These are phyloP conservation scores for Luffa acutangula DNA, from an alignment of 306 rosid genomes.

Conservation along the genomic window DNA sequence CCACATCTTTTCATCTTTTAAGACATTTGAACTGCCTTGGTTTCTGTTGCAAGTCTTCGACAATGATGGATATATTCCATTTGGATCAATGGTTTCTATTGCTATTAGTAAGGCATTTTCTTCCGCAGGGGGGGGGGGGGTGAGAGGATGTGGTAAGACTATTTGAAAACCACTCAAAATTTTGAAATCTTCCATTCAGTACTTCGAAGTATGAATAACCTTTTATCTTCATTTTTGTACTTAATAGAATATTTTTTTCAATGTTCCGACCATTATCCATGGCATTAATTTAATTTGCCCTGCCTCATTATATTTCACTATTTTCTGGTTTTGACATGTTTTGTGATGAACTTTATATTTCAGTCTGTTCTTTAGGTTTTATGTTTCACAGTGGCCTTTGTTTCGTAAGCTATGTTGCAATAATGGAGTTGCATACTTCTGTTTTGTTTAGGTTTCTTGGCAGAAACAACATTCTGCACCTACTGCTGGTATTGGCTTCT, in stretches of 20 bases:
- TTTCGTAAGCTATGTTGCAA: neutral
- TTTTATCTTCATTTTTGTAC: neutral
- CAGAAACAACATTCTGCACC: conserved; percentile 98
- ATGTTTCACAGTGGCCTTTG: neutral
- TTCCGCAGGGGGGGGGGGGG: neutral
- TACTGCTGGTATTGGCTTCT: conserved; percentile 92
- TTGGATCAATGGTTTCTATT: neutral
- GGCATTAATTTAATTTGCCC: neutral
- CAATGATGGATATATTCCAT: neutral
- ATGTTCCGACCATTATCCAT: neutral
- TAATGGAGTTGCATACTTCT: conserved; percentile 8
- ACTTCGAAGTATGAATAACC: neutral
- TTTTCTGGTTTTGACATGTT: neutral
- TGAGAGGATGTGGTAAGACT: neutral
- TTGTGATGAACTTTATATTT: neutral
- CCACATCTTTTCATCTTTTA: neutral
- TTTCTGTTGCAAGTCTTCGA: neutral
- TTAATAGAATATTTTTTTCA: neutral
- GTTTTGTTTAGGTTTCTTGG: conserved; percentile 65
- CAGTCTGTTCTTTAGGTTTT: neutral
- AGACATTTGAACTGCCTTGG: neutral
- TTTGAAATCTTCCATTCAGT: neutral
- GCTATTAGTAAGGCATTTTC: neutral
- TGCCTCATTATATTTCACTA: neutral
- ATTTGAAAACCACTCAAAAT: neutral